Evolutionary conservation across 352 stramenopile genomes (phyloP).

Genomic region (Phytophthora fragariaefolia): DNA sequence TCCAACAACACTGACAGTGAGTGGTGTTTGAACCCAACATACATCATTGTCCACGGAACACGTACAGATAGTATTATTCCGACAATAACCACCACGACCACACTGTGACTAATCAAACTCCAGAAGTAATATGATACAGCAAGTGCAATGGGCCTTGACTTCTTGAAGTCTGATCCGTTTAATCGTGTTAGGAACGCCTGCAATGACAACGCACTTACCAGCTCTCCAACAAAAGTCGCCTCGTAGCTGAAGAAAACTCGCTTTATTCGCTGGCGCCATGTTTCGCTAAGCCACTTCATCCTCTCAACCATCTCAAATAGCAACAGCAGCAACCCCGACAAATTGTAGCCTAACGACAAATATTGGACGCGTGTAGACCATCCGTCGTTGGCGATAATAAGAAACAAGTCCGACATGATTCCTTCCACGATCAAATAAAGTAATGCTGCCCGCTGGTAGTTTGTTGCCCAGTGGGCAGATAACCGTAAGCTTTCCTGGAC

Average conservation of each 20-base stretch:
- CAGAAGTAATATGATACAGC: conserved; percentile 22
- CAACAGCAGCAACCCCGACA: conserved; percentile 1
- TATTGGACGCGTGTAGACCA: conserved; percentile 2
- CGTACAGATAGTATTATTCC: conserved; percentile 8
- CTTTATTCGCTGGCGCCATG: neutral
- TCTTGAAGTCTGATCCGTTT: conserved; percentile 13
- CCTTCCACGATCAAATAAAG: conserved; percentile 26
- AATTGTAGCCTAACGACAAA: conserved; percentile 5
- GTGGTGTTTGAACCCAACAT: conserved; percentile 10
- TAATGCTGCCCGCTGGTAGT: conserved; percentile 9
- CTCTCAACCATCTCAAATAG: conserved; percentile 17
- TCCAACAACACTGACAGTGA: conserved; percentile 5
- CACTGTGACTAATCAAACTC: conserved; percentile 16
- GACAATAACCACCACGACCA: conserved; percentile 18
- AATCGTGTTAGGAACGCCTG: conserved; percentile 7
- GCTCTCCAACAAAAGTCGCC: conserved; percentile 4
- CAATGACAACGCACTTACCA: neutral
- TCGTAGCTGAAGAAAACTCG: conserved; percentile 18
- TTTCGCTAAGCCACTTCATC: conserved; percentile 1
- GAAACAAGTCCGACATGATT: conserved; percentile 12
- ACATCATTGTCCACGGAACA: neutral
- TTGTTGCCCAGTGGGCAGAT: neutral
- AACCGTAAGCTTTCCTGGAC: conserved; percentile 10
- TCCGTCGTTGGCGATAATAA: conserved; percentile 11
- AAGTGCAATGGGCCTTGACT: neutral